Base-by-base conservation (phyloP, 192 early-diverging fungal genomes). In the Coemansia sp. region DNA sequence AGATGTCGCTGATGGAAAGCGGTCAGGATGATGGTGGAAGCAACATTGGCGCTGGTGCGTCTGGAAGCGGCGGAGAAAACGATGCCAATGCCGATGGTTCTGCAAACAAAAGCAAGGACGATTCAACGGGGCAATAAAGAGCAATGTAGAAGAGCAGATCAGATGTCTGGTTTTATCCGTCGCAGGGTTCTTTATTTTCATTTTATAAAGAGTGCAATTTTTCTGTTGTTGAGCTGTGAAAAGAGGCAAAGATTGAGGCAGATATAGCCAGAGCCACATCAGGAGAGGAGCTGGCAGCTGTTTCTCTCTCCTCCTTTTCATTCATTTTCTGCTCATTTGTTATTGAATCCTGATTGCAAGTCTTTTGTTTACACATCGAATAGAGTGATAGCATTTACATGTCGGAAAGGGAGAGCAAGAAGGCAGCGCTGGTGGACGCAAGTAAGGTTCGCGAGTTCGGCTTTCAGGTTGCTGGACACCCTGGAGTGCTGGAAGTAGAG, bases 381-480 rank as follows among this genome's bases (percentile, higher is more conserved):
- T 34, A 34, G 14, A 48, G 23, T 13, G 25, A 48, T 17, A 20
- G 17, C 4, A 14, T 20, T 2, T 6, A 30, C 9, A 54, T 54
- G 52, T 2, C 30, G 10, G 52, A 19, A 31, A 30, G 17, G 9
- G 29, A 33, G 6, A 19, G 23, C 25, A 25, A 44, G 7, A 40
- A 25, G 20, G 22, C 36, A 17, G 37, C 41, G 20, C 50, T 38
- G n/a, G n/a, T n/a, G 2, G 41, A 52, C 14, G 45, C 57, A 29
- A 42, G 54, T 17, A 45, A 40, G 23, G 19, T 62, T 2, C 48
- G 50, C 25, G 78, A 75, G 11, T 86, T 91, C 36, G 74, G 83
- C 44, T 72, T 85, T 59, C 94, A 96, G 79, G 84, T 96, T 17
- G 91, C 89, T 15, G 93, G 94, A 0, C 94, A 95, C 62, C 85